These are phyloP conservation scores for Populus alba DNA, from an alignment of 345 rosid species.

Conservation along the genomic window DNA sequence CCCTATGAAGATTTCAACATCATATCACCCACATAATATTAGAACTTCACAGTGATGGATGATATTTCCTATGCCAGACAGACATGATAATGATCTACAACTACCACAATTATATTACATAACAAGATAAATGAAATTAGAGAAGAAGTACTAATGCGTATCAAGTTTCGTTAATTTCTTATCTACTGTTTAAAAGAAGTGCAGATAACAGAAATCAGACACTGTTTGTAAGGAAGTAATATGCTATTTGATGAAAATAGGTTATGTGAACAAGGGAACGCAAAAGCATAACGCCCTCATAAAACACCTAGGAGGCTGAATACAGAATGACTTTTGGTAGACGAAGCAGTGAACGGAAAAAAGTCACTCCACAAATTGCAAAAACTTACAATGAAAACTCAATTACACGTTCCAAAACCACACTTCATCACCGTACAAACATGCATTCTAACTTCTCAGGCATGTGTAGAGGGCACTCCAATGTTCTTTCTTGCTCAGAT, in stretches of 20 bases:
- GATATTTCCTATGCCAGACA: neutral
- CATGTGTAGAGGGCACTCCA: too few species aligned
- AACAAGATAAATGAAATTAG: slow-evolving; percentile 1
- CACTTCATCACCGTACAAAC: too few species aligned
- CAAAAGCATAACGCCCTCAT: neutral
- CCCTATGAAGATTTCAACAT: slow-evolving; percentile 43
- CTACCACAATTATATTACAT: neutral
- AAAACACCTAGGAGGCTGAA: neutral
- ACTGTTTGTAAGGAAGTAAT: neutral
- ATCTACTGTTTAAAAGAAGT: neutral
- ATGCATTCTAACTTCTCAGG: too few species aligned
- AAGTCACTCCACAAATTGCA: neutral
- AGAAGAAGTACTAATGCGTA: neutral
- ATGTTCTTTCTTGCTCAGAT: too few species aligned
- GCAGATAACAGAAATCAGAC: neutral
- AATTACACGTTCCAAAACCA: too few species aligned
- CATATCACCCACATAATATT: neutral
- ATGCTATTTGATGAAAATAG: neutral
- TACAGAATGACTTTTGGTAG: neutral
- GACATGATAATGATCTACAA: neutral
- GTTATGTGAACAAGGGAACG: neutral
- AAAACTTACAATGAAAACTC: too few species aligned
- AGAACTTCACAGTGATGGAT: neutral
- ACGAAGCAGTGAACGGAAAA: neutral
- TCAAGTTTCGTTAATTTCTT: neutral